A percentile compares a stretch with the other conserved stretches of the same genome.
phyloP scores from a whole-genome alignment of 345 rosid species.

The Euphorbia lathyris region DNA sequence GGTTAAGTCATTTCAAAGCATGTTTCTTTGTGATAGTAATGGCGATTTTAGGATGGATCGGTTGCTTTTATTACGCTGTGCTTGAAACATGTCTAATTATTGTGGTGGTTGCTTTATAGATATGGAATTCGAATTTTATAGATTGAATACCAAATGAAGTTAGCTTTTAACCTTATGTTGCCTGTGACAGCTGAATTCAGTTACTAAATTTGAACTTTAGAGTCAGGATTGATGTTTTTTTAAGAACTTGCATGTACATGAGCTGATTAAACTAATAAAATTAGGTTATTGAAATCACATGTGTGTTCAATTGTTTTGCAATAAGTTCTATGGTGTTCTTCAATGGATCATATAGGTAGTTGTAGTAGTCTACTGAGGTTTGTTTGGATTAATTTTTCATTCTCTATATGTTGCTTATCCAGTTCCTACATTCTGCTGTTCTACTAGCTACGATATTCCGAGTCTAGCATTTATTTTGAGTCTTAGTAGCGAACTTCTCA shows the following conservation, averaged over 20 bases:
- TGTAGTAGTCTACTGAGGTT: neutral
- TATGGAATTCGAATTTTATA: neutral
- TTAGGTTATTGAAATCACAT: neutral
- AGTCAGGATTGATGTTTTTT: neutral
- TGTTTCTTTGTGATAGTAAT: neutral
- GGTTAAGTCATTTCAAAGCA: neutral
- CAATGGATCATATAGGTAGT: neutral
- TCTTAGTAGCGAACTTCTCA: neutral
- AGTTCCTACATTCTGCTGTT: neutral
- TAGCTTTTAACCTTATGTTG: neutral
- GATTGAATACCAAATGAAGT: neutral
- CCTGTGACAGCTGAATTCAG: neutral
- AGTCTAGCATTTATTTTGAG: neutral
- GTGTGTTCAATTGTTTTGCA: neutral
- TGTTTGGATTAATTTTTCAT: neutral
- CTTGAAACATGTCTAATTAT: neutral
- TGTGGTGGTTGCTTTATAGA: neutral
- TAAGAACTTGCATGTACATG: no score
- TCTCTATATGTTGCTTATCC: neutral
- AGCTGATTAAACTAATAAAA: neutral
- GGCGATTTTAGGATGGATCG: neutral
- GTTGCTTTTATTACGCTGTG: neutral
- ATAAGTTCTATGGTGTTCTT: neutral
- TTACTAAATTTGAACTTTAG: no score
- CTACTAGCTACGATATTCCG: neutral